Evolutionary conservation across 2,329 filamentous ascomycete genomes (phyloP).

Genomic region (Biscogniauxia sp.): DNA sequence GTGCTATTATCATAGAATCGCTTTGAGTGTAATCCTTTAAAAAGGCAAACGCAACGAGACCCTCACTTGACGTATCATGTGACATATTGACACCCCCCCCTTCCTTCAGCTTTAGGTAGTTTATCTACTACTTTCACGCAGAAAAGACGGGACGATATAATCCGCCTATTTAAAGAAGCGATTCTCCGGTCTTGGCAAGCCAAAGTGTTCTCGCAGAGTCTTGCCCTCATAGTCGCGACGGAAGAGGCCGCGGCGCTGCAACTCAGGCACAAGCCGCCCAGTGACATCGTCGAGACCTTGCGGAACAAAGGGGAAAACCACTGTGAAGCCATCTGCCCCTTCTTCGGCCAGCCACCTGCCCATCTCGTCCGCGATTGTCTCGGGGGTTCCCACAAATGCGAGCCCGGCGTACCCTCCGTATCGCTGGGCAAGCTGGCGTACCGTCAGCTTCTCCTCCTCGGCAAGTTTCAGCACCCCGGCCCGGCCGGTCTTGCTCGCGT

Average conservation of each 20-base stretch:
- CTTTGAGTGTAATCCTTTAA: no score
- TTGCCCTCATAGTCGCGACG: slow-evolving; percentile 50
- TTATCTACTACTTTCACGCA: no score
- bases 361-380: slow-evolving; percentile 49
- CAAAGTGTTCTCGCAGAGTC: slow-evolving; percentile 53
- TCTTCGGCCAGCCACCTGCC: slow-evolving; percentile 45
- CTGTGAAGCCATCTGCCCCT: slow-evolving; percentile 51
- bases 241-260: slow-evolving; percentile 51
- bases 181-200: slow-evolving; percentile 45
- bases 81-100: no score
- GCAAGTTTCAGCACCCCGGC: slow-evolving; percentile 45
- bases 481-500: slow-evolving; percentile 50
- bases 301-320: slow-evolving; percentile 48
- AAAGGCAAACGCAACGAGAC: no score
- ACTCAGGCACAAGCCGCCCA: slow-evolving; percentile 45
- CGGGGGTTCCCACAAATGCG: slow-evolving; percentile 49
- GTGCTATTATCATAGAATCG: no score
- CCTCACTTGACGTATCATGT: no score
- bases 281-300: slow-evolving; percentile 50
- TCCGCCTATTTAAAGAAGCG: slow-evolving; percentile 30
- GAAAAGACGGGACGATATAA: no score
- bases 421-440: slow-evolving; percentile 50
- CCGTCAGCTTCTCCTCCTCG: slow-evolving; percentile 43
- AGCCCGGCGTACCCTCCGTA: slow-evolving; percentile 49
- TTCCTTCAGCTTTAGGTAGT: no score